Percentiles rank a stretch among this genome's conserved stretches.
phyloP scores from a whole-genome alignment of 495 filamentous ascomycete species.

The Hypoxylon intermedium region DNA sequence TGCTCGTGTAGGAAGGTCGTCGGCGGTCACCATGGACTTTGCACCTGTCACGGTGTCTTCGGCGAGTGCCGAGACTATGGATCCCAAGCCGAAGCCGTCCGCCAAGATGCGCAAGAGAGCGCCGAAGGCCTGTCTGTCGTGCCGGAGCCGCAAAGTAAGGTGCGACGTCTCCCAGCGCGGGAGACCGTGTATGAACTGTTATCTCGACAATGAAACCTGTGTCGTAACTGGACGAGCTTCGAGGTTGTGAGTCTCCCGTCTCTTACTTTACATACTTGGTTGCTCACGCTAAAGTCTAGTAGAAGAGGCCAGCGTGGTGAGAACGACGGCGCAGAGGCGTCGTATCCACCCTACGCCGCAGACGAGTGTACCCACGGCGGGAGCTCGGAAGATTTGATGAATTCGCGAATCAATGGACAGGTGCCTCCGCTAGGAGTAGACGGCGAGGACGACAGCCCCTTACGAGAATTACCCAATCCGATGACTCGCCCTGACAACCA shows the following conservation, averaged over 20 bases:
- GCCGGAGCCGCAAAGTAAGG: slow-evolving; percentile 59
- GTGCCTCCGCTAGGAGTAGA: slow-evolving; percentile 21
- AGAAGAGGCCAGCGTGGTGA: slow-evolving; percentile 37
- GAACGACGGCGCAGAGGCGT: slow-evolving; percentile 30
- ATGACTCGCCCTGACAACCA: slow-evolving; percentile 15
- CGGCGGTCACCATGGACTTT: slow-evolving; percentile 26
- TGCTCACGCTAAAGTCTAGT: slow-evolving; percentile 36
- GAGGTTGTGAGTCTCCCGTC: slow-evolving; percentile 43
- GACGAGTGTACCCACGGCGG: slow-evolving; percentile 33
- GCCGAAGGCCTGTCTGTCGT: slow-evolving; percentile 57
- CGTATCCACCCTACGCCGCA: slow-evolving; percentile 30
- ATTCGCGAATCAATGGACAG: slow-evolving; percentile 33
- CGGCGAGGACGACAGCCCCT: slow-evolving; percentile 11
- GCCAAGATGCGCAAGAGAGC: slow-evolving; percentile 49
- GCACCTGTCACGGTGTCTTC: slow-evolving; percentile 26
- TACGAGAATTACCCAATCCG: slow-evolving; percentile 18
- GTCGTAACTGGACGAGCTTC: slow-evolving; percentile 51
- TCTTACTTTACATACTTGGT: slow-evolving; percentile 24
- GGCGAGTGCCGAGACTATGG: slow-evolving; percentile 18
- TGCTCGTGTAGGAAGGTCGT: slow-evolving; percentile 6
- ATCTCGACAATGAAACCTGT: slow-evolving; percentile 46
- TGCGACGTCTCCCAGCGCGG: slow-evolving; percentile 59
- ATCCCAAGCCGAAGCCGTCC: slow-evolving; percentile 35
- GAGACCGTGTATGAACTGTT: slow-evolving; percentile 58
- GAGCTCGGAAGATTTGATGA: slow-evolving; percentile 34